These are phyloP conservation scores for Solanum tacnaense DNA, from an alignment of 257 asterid genomes.

Conservation along the genomic window DNA sequence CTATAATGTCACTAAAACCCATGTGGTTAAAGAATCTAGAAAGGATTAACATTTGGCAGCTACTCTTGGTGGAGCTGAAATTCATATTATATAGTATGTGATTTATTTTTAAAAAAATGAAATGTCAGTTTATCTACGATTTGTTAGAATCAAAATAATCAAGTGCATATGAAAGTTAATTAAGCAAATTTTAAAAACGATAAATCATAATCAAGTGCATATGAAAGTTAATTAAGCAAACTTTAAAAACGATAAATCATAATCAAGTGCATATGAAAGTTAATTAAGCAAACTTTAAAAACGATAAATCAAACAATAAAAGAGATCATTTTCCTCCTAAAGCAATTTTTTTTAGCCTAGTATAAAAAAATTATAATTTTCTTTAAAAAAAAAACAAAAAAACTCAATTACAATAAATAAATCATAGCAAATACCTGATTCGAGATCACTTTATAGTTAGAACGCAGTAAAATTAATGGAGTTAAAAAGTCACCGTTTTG, in stretches of 20 bases:
- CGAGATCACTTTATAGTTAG: background rate
- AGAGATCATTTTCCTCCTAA: background rate
- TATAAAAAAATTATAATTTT: background rate
- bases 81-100: background rate
- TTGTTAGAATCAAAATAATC: background rate
- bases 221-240: background rate
- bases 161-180: no score
- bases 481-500: background rate
- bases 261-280: background rate
- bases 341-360: background rate
- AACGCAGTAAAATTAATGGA: background rate
- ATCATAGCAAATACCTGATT: background rate
- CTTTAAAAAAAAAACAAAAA: background rate
- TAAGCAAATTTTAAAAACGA: background rate
- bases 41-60: background rate
- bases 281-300: background rate
- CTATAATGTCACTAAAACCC: background rate
- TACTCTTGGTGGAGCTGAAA: background rate
- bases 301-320: background rate
- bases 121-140: no score
- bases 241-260: background rate
- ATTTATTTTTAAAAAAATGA: no score
- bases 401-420: background rate
- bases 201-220: background rate
- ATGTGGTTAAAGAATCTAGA: background rate